Base-by-base conservation (phyloP, 1,139 yeast species). In the Geotrichum aggregatum region DNA sequence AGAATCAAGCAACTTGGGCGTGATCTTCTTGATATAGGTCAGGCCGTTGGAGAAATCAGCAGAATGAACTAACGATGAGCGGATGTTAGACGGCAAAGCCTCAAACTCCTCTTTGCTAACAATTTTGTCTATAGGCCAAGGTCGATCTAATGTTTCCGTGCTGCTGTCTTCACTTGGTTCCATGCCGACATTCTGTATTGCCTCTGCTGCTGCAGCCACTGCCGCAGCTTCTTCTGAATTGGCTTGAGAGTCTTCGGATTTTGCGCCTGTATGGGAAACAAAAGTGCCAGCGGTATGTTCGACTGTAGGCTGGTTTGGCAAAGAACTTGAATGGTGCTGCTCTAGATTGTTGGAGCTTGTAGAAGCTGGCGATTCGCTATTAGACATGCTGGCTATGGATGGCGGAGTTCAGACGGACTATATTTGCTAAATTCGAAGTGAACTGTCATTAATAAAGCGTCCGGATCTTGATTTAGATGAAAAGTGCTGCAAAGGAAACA, bases 101-200 rank as follows among this genome's bases (percentile, higher is more conserved):
- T 28, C 21, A 28, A 44, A 53, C 21, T 53, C 56, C 2, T 35
- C 43, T 11, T 19, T 30, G 16, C 21, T 47, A 24, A 53, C 44
- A 19, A 18, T 36, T 24, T 46, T 44, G 28, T 53, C 56, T 11
- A 53, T 53, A 24, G 56, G 56, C 56, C 56, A 50, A 3, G 34
- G 44, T 21, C 35, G 44, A 16, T 11, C 26, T 21, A 24, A 19
- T 1, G n/a, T 8, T 34, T n/a, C 36, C 18, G 5, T 2, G n/a
- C 7, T 16, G 14, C n/a, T 34, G 16, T 13, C 16, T 34, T 13
- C 19, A 18, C 16, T 10, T 5, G n/a, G 3, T 2, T 34, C 18
- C 36, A 2, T 34, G 14, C 5, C n/a, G 36, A n/a, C 36, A 26
- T n/a, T 35, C 21, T 24, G 49, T 11, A 42, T 49, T 26, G 50